Conservation (phyloP, 2,329 filamentous ascomycete genomes). For the Alternaria novae-zelandiae region DNA sequence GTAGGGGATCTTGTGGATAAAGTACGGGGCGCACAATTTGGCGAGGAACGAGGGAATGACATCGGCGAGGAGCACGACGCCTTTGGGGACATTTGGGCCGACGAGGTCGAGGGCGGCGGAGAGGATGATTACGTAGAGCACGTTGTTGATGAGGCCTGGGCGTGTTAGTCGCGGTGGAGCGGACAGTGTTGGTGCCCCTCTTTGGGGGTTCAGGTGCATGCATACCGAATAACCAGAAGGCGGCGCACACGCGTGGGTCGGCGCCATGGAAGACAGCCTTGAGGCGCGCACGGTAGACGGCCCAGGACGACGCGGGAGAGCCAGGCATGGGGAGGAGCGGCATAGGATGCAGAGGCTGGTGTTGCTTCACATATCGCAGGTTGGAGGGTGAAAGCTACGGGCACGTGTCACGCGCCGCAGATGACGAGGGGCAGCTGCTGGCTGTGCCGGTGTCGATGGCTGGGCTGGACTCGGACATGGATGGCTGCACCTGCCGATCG, state of each 20-base stretch:
- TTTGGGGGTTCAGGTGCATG: background rate
- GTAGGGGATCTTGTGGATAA: constrained; percentile 89
- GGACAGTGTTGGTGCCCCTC: background rate
- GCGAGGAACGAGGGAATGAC: constrained; percentile 87
- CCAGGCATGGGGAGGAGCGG: constrained; percentile 62
- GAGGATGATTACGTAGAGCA: constrained; percentile 96
- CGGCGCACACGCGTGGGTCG: constrained; percentile 73
- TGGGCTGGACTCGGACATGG: background rate
- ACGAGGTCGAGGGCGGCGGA: constrained; percentile 95
- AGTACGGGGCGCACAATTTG: constrained; percentile 90
- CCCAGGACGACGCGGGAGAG: constrained; percentile 71
- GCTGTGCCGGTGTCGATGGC: background rate
- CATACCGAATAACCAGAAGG: constrained; percentile 93
- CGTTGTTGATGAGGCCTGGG: constrained; percentile 89
- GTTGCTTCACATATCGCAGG: constrained; percentile 8
- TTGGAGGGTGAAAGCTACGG: background rate
- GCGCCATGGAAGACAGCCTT: constrained; percentile 68
- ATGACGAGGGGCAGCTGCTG: background rate
- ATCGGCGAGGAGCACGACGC: constrained; percentile 89
- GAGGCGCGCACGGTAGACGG: constrained; percentile 72
- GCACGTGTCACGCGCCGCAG: background rate
- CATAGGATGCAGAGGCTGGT: constrained; percentile 22
- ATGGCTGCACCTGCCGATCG: constrained; percentile 8
- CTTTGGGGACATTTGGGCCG: constrained; percentile 83
- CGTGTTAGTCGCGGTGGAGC: constrained; percentile 4